phyloP scores from a whole-genome alignment of 2,329 filamentous ascomycete species.

The Xylariaceae sp. region DNA sequence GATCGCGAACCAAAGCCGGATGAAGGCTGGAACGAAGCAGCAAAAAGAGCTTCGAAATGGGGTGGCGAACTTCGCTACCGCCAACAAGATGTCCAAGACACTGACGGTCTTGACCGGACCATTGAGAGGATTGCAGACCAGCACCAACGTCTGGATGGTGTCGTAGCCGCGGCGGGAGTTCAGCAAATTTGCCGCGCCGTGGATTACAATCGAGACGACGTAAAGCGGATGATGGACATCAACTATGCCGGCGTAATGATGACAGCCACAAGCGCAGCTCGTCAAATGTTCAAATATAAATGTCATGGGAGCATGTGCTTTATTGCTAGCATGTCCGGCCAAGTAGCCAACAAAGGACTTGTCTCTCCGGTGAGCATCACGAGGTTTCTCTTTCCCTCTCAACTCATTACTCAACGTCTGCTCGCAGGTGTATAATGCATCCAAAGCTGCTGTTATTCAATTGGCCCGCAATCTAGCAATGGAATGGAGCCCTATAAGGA shows the following conservation, averaged over 20 bases:
- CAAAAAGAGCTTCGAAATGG: constrained; percentile 65
- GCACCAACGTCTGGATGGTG: constrained; percentile 65
- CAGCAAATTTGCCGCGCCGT: constrained; percentile 69
- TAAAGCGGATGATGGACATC: constrained; percentile 70
- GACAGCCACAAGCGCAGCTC: constrained; percentile 73
- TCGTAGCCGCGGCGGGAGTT: constrained; percentile 72
- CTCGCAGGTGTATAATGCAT: constrained; percentile 64
- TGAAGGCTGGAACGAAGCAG: constrained; percentile 65
- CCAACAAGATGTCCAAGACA: constrained; percentile 71
- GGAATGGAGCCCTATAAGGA: constrained; percentile 61
- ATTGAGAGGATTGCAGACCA: constrained; percentile 65
- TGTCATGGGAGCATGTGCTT: constrained; percentile 61
- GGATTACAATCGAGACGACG: constrained; percentile 64
- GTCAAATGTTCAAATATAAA: constrained; percentile 62
- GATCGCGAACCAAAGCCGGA: constrained; percentile 57
- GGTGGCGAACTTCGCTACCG: constrained; percentile 70
- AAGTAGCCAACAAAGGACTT: constrained; percentile 62
- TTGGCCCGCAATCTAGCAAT: constrained; percentile 66
- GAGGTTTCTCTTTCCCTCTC: not conserved
- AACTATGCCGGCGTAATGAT: constrained; percentile 74
- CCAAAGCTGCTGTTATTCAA: constrained; percentile 69
- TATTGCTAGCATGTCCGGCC: constrained; percentile 62
- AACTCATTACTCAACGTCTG: not conserved
- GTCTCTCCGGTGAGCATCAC: constrained; percentile 55
- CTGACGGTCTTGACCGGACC: constrained; percentile 60